Base-by-base conservation (phyloP, 2,329 filamentous ascomycete species). In the Curvularia hawaiiensis region DNA sequence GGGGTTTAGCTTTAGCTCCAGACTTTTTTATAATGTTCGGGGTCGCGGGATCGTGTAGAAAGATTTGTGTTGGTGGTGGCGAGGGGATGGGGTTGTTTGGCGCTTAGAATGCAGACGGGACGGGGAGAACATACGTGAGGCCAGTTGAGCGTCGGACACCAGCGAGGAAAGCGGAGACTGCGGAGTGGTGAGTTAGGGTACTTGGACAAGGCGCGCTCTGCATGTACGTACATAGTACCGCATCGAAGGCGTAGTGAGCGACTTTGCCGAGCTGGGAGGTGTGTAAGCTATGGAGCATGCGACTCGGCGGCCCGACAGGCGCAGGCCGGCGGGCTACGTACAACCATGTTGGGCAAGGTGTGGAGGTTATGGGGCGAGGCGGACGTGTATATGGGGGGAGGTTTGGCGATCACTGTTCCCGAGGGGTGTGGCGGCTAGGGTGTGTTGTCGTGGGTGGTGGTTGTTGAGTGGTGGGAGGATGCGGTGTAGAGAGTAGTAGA, bases 141-240 rank as follows among this genome's bases (percentile, higher is more conserved):
- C 95, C 95, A 61, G 95, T 98, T 64, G 94, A 97, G 69, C 95
- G 92, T 82, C 96, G 96, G 83, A 99, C 93, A 72, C 95, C 95
- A 39, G 95, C 95, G 66, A 99, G 88, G 77, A 98, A 94, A 63
- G 95, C 91, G 72, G 95, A 99, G 78, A 99, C 91, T 96, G 66
- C 4, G 46, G 22, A 3, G 30, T 33, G 54, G 61, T 71, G 41
- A 71, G 70, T 54, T 39, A 31, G 35, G 12, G 56, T 43, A 11
- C 24, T 14, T 10, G 11, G 18, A 47, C 49, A 44, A 52, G 38
- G 54, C 45, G 51, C 48, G 48, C 39, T 39, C 56, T 46, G 46
- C 46, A 40, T 24, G 52, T 43, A 33, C 90, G 70, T 86, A 95
- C 91, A 83, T 70, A 98, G 87, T 68, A 98, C 92, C 64, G 94